A percentile compares a stretch with the other conserved stretches of the same genome.
Evolutionary conservation across 2,329 filamentous ascomycete genomes (phyloP).

Genomic region (Lasiodiplodia gonubiensis): DNA sequence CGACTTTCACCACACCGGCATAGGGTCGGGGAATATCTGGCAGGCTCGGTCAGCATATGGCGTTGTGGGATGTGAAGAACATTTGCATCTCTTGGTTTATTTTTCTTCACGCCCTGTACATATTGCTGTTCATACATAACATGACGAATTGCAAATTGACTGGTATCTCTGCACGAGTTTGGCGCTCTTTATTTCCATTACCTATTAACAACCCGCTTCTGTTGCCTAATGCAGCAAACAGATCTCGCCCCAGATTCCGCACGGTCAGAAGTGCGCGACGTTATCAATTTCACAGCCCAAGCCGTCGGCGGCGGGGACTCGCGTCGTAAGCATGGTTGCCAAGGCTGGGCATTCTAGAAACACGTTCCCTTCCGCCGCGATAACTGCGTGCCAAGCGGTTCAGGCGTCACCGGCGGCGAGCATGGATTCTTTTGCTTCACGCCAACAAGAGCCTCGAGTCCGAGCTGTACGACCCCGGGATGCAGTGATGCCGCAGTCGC

Average conservation of each 20-base stretch:
- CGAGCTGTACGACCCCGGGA: neutral
- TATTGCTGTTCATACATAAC: constrained; percentile 4
- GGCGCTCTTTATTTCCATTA: no score
- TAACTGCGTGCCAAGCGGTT: neutral
- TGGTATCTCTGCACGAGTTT: no score
- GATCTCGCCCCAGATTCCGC: neutral
- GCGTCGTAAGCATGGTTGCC: neutral
- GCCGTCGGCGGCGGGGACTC: neutral
- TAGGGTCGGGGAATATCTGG: neutral
- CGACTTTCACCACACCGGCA: neutral
- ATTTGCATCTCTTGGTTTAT: neutral
- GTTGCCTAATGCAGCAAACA: neutral
- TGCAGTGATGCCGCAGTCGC: neutral
- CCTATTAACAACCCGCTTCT: neutral
- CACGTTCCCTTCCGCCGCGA: neutral
- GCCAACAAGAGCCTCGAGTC: neutral
- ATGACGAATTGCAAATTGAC: neutral
- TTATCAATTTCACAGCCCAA: neutral
- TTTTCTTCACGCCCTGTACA: neutral
- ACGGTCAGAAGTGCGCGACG: neutral
- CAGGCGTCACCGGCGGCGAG: constrained; percentile 19
- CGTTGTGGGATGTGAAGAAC: neutral
- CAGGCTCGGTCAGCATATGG: neutral
- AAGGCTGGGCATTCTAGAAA: constrained; percentile 2
- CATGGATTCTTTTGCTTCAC: neutral